A percentile compares a stretch with the other conserved stretches of the same genome.
Conservation (phyloP, 495 filamentous ascomycete species). For the Saxophila tyrrhenica region DNA sequence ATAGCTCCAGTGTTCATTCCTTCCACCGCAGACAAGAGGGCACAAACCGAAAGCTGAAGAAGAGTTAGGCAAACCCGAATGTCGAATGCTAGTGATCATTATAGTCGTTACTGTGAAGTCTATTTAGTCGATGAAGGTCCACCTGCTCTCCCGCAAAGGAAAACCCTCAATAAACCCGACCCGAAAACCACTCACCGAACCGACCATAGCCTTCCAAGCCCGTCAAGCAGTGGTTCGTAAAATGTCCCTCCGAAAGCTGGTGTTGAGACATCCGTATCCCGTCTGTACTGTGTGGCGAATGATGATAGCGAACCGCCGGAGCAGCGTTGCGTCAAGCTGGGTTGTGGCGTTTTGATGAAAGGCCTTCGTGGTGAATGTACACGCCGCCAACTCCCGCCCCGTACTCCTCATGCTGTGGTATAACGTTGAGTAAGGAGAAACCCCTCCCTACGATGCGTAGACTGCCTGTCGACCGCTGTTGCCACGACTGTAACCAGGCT, state of each 20-base stretch:
- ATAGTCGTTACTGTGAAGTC: constrained; percentile 1
- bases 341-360: not conserved
- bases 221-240: no score
- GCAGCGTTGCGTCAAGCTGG: not conserved
- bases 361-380: not conserved
- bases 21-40: no score
- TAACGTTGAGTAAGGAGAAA: not conserved
- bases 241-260: not conserved
- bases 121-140: not conserved
- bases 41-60: not conserved
- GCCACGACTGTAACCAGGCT: not conserved
- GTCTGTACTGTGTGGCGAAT: not conserved
- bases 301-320: not conserved
- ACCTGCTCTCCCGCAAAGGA: not conserved
- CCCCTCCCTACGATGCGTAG: not conserved
- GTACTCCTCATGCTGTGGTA: not conserved
- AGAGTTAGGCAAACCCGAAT: not conserved
- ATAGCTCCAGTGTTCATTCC: not conserved
- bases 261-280: not conserved
- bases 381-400: not conserved
- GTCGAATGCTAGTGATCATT: not conserved
- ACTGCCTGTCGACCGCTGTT: not conserved
- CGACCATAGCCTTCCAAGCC: no score
- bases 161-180: not conserved
- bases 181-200: not conserved